phyloP scores from a whole-genome alignment of 257 asterid genomes.

The Solanum sparsipilum region DNA sequence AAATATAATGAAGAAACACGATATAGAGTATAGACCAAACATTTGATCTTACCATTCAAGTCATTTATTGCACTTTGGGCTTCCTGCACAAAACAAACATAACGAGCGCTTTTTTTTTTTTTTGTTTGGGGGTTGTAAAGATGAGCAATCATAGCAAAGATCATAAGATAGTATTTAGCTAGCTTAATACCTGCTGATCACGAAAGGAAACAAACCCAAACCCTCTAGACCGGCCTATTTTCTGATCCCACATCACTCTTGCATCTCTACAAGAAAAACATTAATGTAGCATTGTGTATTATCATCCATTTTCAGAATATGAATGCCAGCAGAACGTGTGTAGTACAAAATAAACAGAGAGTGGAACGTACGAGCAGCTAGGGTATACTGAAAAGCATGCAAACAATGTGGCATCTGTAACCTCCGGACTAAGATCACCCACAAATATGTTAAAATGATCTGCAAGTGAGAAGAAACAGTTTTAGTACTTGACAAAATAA shows the following conservation, averaged over 20 bases:
- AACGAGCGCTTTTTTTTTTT: background rate
- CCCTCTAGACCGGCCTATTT: constrained; percentile 90
- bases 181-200: constrained; percentile 50
- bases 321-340: background rate
- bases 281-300: background rate
- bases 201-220: constrained; percentile 89
- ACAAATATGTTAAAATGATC: constrained; percentile 80
- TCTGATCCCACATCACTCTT: constrained; percentile 96
- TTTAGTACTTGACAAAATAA: background rate
- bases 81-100: constrained; percentile 34
- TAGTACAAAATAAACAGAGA: background rate
- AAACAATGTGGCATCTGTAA: constrained; percentile 70
- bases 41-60: constrained; percentile 44
- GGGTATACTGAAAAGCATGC: constrained; percentile 67
- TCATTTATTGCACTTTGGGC: constrained; percentile 83
- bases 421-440: constrained; percentile 92
- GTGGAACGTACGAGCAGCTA: constrained; percentile 55
- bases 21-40: background rate
- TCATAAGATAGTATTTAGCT: background rate
- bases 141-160: background rate
- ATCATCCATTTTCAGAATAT: background rate
- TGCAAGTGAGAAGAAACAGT: constrained; percentile 10
- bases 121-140: background rate
- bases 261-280: constrained; percentile 55
- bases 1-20: background rate